Evolutionary conservation across 805 yeast species (phyloP).

Genomic region (Tetrapisispora fleetii): DNA sequence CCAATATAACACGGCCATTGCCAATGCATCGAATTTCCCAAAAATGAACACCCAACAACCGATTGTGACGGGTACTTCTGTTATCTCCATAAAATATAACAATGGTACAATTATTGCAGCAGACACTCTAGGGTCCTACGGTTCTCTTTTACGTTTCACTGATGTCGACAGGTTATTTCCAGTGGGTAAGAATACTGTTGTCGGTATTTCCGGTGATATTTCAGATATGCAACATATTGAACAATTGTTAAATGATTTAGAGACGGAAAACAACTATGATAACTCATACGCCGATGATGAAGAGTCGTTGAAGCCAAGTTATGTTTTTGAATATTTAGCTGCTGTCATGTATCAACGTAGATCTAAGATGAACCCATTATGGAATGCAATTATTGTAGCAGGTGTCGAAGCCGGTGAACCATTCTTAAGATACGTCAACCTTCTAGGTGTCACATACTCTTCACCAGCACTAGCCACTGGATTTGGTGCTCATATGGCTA

Average conservation of each 20-base stretch:
- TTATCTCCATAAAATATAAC: conserved; percentile 78
- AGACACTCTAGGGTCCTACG: conserved; percentile 87
- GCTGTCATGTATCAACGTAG: conserved; percentile 80
- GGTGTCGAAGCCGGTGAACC: conserved; percentile 71
- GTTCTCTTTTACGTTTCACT: conserved; percentile 79
- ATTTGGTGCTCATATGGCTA: conserved; percentile 89
- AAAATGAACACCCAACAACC: conserved; percentile 87
- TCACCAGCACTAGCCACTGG: conserved; percentile 92
- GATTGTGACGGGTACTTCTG: conserved; percentile 93
- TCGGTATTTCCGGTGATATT: conserved; percentile 90
- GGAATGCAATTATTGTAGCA: conserved; percentile 90
- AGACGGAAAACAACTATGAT: conserved; percentile 71
- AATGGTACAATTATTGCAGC: conserved; percentile 93
- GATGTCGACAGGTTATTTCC: conserved; percentile 75
- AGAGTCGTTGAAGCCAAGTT: conserved; percentile 67
- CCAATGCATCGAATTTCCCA: conserved; percentile 59
- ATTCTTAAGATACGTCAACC: conserved; percentile 76
- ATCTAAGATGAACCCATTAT: conserved; percentile 87
- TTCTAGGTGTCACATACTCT: conserved; percentile 83
- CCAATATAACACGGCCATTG: conserved; percentile 60
- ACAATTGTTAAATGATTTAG: conserved; percentile 66
- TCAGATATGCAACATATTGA: conserved; percentile 85
- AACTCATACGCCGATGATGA: conserved; percentile 36
- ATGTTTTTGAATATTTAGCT: conserved; percentile 79
- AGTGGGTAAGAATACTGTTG: conserved; percentile 79